Evolutionary conservation across 139 green algal genomes (phyloP).

Genomic region (Chlorella sorokiniana): DNA sequence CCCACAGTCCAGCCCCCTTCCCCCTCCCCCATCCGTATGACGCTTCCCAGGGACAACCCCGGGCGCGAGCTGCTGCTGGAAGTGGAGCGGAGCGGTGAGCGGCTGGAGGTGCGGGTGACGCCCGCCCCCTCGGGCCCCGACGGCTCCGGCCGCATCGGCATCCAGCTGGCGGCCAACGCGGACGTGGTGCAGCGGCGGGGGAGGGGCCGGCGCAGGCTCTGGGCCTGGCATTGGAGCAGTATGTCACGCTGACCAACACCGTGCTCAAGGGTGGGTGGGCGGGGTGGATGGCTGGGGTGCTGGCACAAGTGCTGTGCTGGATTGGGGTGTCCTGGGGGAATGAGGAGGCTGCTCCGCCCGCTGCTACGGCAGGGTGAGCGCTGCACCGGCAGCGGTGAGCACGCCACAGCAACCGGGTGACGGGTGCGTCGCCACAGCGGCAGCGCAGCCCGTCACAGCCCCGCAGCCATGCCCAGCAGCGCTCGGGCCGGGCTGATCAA

Average conservation of each 20-base stretch:
- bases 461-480: too few relatives aligned
- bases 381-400: too few relatives aligned
- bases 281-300: background rate
- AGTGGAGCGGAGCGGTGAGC: slow-evolving; percentile 38
- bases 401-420: too few relatives aligned
- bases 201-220: slow-evolving; percentile 15
- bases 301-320: background rate
- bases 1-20: background rate
- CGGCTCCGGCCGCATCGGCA: slow-evolving; percentile 86
- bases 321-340: too few relatives aligned
- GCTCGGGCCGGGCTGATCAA: background rate
- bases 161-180: slow-evolving; percentile 80
- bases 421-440: too few relatives aligned
- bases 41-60: slow-evolving; percentile 42
- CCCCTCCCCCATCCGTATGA: background rate
- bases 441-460: too few relatives aligned
- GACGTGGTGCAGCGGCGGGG: slow-evolving; percentile 55
- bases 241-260: background rate
- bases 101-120: slow-evolving; percentile 41
- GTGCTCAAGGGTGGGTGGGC: slow-evolving; percentile 17
- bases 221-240: slow-evolving; percentile 10
- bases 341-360: too few relatives aligned
- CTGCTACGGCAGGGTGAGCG: too few relatives aligned
- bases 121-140: slow-evolving; percentile 45
- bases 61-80: slow-evolving; percentile 39